phyloP scores from a whole-genome alignment of 192 early-diverging fungal species.

The Polychytrium aggregatum region DNA sequence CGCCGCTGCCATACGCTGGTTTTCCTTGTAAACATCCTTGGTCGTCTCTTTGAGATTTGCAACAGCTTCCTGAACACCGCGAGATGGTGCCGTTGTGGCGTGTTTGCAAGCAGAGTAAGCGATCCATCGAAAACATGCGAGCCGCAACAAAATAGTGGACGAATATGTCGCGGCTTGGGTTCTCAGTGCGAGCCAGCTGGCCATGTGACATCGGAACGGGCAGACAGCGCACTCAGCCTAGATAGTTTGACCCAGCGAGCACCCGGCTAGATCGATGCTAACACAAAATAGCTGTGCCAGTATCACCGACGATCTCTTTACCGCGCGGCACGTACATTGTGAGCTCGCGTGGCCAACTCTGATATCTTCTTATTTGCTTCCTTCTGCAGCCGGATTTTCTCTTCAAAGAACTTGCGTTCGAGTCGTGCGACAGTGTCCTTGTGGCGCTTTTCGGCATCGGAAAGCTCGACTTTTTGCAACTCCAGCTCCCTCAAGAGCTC shows the following conservation, averaged over 20 bases:
- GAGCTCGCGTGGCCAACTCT: slow-evolving; percentile 50
- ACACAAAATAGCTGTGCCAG: not conserved
- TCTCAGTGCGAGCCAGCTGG: no score
- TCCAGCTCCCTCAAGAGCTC: slow-evolving; percentile 50
- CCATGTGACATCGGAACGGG: no score
- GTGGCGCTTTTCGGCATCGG: slow-evolving; percentile 44
- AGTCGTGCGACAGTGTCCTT: slow-evolving; percentile 41
- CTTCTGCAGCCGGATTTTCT: slow-evolving; percentile 53
- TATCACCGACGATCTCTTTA: not conserved
- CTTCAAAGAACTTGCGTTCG: slow-evolving; percentile 58
- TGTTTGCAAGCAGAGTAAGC: no score
- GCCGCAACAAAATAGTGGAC: no score
- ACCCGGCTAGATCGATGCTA: not conserved
- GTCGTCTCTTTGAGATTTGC: slow-evolving; percentile 44
- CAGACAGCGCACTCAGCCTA: no score
- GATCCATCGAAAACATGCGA: no score
- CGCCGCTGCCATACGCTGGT: slow-evolving; percentile 47
- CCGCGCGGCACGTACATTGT: slow-evolving; percentile 34
- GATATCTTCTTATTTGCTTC: slow-evolving; percentile 50
- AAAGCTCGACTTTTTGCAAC: slow-evolving; percentile 34
- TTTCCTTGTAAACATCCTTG: slow-evolving; percentile 54
- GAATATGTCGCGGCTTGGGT: no score
- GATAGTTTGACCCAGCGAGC: no score
- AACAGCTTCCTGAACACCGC: slow-evolving; percentile 40
- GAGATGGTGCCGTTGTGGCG: no score